Evolutionary conservation across 495 filamentous ascomycete genomes (phyloP).

Genomic region (Lindgomyces ingoldianus): DNA sequence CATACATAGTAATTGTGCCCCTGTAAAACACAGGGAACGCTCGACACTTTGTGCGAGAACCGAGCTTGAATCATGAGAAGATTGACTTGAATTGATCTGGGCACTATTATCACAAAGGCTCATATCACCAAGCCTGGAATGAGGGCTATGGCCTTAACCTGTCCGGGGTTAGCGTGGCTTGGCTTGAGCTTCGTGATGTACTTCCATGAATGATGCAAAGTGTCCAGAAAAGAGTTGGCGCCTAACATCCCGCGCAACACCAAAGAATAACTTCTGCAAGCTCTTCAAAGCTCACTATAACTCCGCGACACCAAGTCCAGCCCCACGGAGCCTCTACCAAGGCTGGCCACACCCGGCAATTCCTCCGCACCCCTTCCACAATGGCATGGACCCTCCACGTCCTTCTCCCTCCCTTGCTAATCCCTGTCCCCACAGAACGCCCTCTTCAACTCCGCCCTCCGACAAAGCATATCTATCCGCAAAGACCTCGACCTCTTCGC

Average conservation of each 20-base stretch:
- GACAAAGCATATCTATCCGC: slow-evolving; percentile 85
- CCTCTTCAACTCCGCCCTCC: slow-evolving; percentile 92
- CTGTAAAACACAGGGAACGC: too few relatives aligned
- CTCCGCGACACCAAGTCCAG: too few relatives aligned
- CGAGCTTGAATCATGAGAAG: too few relatives aligned
- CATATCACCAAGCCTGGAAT: too few relatives aligned
- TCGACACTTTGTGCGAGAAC: too few relatives aligned
- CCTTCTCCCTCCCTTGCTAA: background rate
- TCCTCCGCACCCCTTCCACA: background rate
- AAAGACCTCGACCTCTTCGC: slow-evolving; percentile 77
- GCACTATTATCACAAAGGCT: too few relatives aligned
- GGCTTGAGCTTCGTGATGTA: background rate
- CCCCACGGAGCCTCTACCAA: too few relatives aligned
- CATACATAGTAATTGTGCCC: background rate
- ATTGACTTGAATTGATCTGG: too few relatives aligned
- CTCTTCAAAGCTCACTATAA: background rate
- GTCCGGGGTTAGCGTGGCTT: background rate
- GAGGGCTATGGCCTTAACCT: too few relatives aligned
- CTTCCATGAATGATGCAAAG: background rate
- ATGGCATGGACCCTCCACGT: slow-evolving; percentile 1
- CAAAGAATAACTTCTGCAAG: background rate
- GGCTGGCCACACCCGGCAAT: background rate
- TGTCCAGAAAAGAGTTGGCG: background rate
- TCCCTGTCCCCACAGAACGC: slow-evolving; percentile 62
- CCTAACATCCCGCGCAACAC: background rate